These are phyloP conservation scores for Chimonanthus praecox DNA, from an alignment of 164 flowering plant genomes.

Conservation along the genomic window DNA sequence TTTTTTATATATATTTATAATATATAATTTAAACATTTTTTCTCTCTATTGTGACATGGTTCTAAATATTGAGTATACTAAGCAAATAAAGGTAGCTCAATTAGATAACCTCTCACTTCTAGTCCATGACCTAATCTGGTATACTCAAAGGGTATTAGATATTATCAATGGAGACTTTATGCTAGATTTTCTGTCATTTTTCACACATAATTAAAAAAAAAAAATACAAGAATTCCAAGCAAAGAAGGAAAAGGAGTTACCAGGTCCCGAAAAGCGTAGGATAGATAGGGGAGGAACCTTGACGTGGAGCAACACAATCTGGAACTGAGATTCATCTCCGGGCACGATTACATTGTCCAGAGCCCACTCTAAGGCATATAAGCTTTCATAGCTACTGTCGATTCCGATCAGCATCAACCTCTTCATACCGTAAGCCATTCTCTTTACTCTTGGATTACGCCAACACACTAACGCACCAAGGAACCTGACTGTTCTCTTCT, in stretches of 20 bases:
- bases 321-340: neutral
- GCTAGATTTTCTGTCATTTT: too few relatives aligned
- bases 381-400: constrained; percentile 9
- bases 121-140: too few relatives aligned
- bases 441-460: neutral
- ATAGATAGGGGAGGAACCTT: constrained; percentile 4
- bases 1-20: too few relatives aligned
- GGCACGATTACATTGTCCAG: constrained; percentile 4
- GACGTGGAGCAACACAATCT: constrained; percentile 10
- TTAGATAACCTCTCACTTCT: too few relatives aligned
- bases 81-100: too few relatives aligned
- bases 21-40: too few relatives aligned
- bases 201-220: too few relatives aligned
- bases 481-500: neutral
- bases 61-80: neutral
- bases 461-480: too few relatives aligned
- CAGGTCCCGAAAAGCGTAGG: constrained; percentile 6
- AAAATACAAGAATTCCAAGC: neutral
- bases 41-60: neutral
- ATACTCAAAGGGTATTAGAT: neutral
- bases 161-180: too few relatives aligned
- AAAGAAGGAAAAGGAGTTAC: neutral
- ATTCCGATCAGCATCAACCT: constrained; percentile 4
- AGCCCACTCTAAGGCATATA: constrained; percentile 11
- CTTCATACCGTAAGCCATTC: neutral